A percentile compares a stretch with the other conserved stretches of the same genome.
Evolutionary conservation across 352 stramenopile species (phyloP).

Genomic region (Phytophthora syringae): DNA sequence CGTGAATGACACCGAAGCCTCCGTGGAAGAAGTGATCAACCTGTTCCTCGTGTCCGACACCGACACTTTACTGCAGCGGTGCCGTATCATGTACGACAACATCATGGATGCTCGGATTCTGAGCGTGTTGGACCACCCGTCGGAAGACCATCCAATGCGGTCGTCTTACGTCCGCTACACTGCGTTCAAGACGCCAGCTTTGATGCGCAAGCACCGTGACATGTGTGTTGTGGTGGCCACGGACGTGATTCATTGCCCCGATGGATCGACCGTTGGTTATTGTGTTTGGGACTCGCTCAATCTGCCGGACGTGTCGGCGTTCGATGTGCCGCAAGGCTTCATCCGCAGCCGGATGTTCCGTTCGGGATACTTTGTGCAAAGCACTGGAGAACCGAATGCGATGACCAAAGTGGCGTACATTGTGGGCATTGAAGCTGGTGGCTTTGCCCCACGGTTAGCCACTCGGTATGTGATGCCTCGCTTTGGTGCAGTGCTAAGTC

Average conservation of each 20-base stretch:
- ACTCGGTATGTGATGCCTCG: conserved; percentile 42
- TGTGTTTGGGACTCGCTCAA: conserved; percentile 56
- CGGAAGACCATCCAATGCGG: conserved; percentile 34
- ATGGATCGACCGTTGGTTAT: conserved; percentile 48
- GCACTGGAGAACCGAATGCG: conserved; percentile 30
- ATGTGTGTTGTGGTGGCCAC: conserved; percentile 52
- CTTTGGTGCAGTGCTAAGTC: conserved; percentile 41
- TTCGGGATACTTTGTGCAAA: conserved; percentile 50
- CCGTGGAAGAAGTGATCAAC: conserved; percentile 47
- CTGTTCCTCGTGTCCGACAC: conserved; percentile 44
- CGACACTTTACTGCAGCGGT: conserved; percentile 39
- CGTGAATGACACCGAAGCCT: conserved; percentile 31
- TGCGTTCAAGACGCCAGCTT: conserved; percentile 39
- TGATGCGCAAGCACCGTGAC: conserved; percentile 45
- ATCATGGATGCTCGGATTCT: conserved; percentile 45
- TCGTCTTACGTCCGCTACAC: conserved; percentile 53
- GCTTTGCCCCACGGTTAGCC: conserved; percentile 34
- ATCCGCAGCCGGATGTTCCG: conserved; percentile 47
- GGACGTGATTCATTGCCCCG: conserved; percentile 40
- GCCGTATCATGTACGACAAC: conserved; percentile 51
- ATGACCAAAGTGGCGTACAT: conserved; percentile 42
- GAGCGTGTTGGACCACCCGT: conserved; percentile 42
- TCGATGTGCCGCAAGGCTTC: conserved; percentile 45
- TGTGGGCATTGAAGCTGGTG: conserved; percentile 43
- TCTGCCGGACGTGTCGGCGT: conserved; percentile 37